A percentile compares a stretch with the other conserved stretches of the same genome.
These are phyloP conservation scores for Hypoxylon sp. DNA, from an alignment of 2,329 filamentous ascomycete species.

Conservation along the genomic window DNA sequence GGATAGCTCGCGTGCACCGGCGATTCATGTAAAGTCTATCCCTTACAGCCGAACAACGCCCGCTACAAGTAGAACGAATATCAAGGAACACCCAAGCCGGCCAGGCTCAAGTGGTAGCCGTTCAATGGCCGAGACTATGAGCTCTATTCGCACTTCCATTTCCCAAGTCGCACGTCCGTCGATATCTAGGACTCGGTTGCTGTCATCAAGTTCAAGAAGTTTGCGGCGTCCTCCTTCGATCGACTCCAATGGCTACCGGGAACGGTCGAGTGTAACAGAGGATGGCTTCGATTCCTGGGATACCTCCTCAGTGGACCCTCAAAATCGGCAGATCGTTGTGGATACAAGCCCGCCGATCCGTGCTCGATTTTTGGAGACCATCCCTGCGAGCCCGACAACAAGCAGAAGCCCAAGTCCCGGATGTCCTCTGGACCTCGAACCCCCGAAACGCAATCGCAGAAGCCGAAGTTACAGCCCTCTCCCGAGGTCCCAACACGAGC, in stretches of 20 bases:
- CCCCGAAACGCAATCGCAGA: constrained; percentile 61
- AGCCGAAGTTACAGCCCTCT: constrained; percentile 68
- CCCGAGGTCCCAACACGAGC: constrained; percentile 56
- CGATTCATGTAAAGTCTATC: constrained; percentile 65
- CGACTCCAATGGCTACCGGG: constrained; percentile 60
- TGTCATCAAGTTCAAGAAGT: constrained; percentile 61
- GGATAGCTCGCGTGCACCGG: constrained; percentile 52
- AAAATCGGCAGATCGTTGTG: constrained; percentile 71
- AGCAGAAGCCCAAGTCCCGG: constrained; percentile 77
- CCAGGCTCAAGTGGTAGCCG: constrained; percentile 63
- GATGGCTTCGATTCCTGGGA: constrained; percentile 84
- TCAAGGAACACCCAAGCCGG: constrained; percentile 57
- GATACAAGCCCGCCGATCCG: constrained; percentile 64
- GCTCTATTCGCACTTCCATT: constrained; percentile 65
- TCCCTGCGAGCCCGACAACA: constrained; percentile 74
- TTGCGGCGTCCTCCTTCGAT: constrained; percentile 63
- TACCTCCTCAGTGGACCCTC: constrained; percentile 75
- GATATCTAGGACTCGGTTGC: constrained; percentile 69
- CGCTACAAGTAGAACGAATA: constrained; percentile 53
- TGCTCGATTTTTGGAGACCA: constrained; percentile 75
- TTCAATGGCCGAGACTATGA: constrained; percentile 63
- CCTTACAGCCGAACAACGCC: constrained; percentile 64
- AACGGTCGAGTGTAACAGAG: constrained; percentile 59
- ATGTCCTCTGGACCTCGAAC: constrained; percentile 69
- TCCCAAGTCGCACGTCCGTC: constrained; percentile 67